Percentiles rank a stretch among this genome's conserved stretches.
Evolutionary conservation across 345 rosid genomes (phyloP).

Genomic region (Lepidium didymum): DNA sequence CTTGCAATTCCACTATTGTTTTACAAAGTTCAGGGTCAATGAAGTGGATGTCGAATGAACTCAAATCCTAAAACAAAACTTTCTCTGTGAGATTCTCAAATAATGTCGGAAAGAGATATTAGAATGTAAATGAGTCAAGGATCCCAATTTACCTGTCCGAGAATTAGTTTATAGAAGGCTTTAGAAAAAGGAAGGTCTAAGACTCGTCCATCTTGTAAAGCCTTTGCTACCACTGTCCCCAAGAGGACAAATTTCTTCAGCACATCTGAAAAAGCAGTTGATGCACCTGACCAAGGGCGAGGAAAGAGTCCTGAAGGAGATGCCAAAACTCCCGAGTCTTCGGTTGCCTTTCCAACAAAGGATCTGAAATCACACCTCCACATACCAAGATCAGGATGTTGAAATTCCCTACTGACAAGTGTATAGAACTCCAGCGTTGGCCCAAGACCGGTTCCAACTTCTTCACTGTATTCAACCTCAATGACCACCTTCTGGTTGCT

Average conservation of each 20-base stretch:
- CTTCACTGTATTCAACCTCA: constrained; percentile 84
- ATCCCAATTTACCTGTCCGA: constrained; percentile 55
- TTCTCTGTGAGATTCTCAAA: not conserved
- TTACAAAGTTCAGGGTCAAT: constrained; percentile 79
- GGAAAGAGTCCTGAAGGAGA: constrained; percentile 74
- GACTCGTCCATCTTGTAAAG: constrained; percentile 91
- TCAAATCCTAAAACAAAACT: constrained; percentile 55
- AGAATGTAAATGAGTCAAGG: not conserved
- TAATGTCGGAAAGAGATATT: not conserved
- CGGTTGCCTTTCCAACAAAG: constrained; percentile 17
- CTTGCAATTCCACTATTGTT: constrained; percentile 76
- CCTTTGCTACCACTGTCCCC: constrained; percentile 86
- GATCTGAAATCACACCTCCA: constrained; percentile 70
- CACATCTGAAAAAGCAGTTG: constrained; percentile 43
- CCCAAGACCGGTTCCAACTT: constrained; percentile 98
- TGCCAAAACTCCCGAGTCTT: constrained; percentile 26
- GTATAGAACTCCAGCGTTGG: constrained; percentile 94
- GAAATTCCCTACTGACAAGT: constrained; percentile 81
- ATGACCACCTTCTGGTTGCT: constrained; percentile 51
- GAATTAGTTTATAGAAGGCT: constrained; percentile 75
- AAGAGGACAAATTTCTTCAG: constrained; percentile 58
- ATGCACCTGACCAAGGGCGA: constrained; percentile 53
- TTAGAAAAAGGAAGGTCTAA: constrained; percentile 82
- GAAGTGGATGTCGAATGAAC: constrained; percentile 68
- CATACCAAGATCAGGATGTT: constrained; percentile 64